These are phyloP conservation scores for Emmonsiellopsis sp. DNA, from an alignment of 2,329 filamentous ascomycete species.

Conservation along the genomic window DNA sequence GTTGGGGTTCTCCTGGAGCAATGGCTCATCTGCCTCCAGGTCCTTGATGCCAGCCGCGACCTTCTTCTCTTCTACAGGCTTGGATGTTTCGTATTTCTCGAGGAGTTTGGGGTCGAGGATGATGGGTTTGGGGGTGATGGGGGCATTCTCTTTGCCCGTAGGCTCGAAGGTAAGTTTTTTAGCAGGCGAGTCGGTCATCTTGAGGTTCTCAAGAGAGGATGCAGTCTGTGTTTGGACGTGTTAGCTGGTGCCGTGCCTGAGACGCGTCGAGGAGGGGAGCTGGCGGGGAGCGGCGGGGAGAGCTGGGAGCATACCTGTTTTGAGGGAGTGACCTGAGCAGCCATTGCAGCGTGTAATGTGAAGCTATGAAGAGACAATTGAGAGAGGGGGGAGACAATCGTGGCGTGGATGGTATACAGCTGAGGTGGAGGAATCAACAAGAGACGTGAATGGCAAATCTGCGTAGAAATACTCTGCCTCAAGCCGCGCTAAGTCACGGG, in stretches of 20 bases:
- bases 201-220: conserved; percentile 75
- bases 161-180: conserved; percentile 79
- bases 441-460: conserved; percentile 5
- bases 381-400: conserved; percentile 9
- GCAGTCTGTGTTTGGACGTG: conserved; percentile 57
- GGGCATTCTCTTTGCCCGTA: conserved; percentile 73
- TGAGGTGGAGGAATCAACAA: conserved; percentile 10
- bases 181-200: conserved; percentile 76
- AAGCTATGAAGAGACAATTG: conserved; percentile 14
- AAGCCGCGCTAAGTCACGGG: conserved; percentile 14
- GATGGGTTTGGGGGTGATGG: conserved; percentile 43
- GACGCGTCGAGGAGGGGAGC: conserved; percentile 23
- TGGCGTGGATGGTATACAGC: neutral
- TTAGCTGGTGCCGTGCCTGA: conserved; percentile 17
- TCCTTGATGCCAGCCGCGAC: conserved; percentile 48
- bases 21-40: conserved; percentile 74
- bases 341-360: conserved; percentile 48
- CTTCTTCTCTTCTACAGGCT: conserved; percentile 8
- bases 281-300: conserved; percentile 15
- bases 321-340: conserved; percentile 64
- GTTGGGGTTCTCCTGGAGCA: conserved; percentile 89
- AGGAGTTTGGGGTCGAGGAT: conserved; percentile 44
- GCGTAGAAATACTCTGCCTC: conserved; percentile 9
- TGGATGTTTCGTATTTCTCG: conserved; percentile 37
- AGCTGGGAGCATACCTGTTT: conserved; percentile 54